Conservation (phyloP, 2,329 filamentous ascomycete species). For the Fusarium coffeatum region DNA sequence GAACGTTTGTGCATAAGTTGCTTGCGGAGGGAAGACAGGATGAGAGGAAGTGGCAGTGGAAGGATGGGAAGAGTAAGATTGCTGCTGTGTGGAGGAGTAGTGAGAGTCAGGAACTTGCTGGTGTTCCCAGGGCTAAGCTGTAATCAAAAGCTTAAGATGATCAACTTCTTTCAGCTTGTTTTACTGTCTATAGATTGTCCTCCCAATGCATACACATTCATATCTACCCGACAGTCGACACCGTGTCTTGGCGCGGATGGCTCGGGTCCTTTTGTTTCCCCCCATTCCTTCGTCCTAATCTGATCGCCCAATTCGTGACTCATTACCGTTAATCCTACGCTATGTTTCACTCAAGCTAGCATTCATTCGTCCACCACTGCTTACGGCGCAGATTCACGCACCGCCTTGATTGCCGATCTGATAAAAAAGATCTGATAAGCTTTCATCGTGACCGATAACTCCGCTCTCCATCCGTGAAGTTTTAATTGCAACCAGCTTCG, state of each 20-base stretch:
- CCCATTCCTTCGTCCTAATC: neutral
- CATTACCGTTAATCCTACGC: neutral
- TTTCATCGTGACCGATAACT: constrained; percentile 24
- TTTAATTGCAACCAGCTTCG: neutral
- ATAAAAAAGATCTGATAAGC: constrained; percentile 24
- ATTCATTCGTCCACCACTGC: neutral
- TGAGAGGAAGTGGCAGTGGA: constrained; percentile 33
- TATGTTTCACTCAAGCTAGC: neutral
- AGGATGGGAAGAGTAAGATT: constrained; percentile 21
- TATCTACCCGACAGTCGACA: rapidly evolving
- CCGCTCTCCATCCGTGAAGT: constrained; percentile 11
- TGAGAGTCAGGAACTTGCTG: constrained; percentile 29
- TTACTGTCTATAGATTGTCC: no score
- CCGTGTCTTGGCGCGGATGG: neutral
- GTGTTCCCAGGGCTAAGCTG: constrained; percentile 24
- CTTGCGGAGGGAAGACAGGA: constrained; percentile 14
- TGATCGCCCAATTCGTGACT: neutral
- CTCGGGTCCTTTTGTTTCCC: neutral
- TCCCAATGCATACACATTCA: no score
- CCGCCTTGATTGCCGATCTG: constrained; percentile 15
- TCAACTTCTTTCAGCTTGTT: no score
- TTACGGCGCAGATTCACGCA: neutral
- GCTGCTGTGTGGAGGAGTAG: constrained; percentile 32
- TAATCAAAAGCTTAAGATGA: no score
- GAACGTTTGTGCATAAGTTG: constrained; percentile 22